Percentiles rank a stretch among this genome's conserved stretches.
Conservation (phyloP, 2,329 filamentous ascomycete species). For the Phaeosphaeria sp. region DNA sequence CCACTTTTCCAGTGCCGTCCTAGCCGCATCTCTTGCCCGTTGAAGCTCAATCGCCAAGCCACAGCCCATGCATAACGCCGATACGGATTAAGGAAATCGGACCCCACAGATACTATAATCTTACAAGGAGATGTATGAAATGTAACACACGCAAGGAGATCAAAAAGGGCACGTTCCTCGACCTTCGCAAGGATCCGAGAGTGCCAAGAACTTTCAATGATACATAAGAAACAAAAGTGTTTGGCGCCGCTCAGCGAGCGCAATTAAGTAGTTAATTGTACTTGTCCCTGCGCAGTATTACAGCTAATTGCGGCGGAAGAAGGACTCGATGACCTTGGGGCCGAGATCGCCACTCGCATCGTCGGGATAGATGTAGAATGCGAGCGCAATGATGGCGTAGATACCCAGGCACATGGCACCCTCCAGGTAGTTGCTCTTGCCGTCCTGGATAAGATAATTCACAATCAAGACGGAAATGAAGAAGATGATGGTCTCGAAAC, state of each 20-base stretch:
- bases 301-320: slow-evolving; percentile 24
- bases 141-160: background rate
- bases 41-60: background rate
- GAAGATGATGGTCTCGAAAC: slow-evolving; percentile 87
- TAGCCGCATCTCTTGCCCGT: background rate
- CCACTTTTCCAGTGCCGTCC: background rate
- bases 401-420: slow-evolving; percentile 67
- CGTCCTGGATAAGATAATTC: slow-evolving; percentile 86
- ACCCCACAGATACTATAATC: background rate
- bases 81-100: background rate
- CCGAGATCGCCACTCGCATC: slow-evolving; percentile 48
- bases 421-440: slow-evolving; percentile 86
- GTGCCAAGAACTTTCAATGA: background rate
- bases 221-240: slow-evolving; percentile 15
- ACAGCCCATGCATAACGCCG: background rate
- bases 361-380: slow-evolving; percentile 68
- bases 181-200: background rate
- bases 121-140: slow-evolving; percentile 1
- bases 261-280: background rate
- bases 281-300: background rate
- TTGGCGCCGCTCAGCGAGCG: slow-evolving; percentile 4
- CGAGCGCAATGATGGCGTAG: slow-evolving; percentile 66
- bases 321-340: slow-evolving; percentile 33
- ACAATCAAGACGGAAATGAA: slow-evolving; percentile 86
- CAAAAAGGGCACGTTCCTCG: background rate